A percentile compares a stretch with the other conserved stretches of the same genome.
Evolutionary conservation across 768 basidiomycete species (phyloP).

Genomic region (Panus rudis): DNA sequence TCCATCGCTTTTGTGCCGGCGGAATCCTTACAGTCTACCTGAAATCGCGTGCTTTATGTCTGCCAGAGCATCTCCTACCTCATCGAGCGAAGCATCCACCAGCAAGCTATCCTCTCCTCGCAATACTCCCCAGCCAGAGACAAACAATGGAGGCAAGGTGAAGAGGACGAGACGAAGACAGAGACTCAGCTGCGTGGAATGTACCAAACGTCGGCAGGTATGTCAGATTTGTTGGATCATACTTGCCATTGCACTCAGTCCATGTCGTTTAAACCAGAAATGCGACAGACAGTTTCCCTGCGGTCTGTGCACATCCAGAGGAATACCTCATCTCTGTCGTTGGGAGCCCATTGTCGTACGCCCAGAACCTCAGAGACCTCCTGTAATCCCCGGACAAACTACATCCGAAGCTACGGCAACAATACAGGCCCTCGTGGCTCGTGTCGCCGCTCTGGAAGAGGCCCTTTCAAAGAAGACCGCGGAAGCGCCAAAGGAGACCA

Average conservation of each 20-base stretch:
- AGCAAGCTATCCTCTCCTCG: too few relatives aligned
- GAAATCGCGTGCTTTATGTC: too few relatives aligned
- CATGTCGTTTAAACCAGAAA: slow-evolving; percentile 29
- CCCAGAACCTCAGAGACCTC: slow-evolving; percentile 21
- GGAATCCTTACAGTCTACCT: too few relatives aligned
- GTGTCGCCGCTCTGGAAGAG: slow-evolving; percentile 19
- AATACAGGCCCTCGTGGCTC: slow-evolving; percentile 16
- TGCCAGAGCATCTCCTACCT: too few relatives aligned
- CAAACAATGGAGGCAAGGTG: slow-evolving; percentile 25
- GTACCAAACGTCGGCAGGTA: slow-evolving; percentile 49
- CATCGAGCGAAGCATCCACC: too few relatives aligned
- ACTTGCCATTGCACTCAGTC: not conserved
- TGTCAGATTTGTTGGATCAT: slow-evolving; percentile 10
- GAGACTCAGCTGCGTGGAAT: slow-evolving; percentile 49
- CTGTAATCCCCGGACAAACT: slow-evolving; percentile 9
- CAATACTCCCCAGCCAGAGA: too few relatives aligned
- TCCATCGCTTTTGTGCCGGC: too few relatives aligned
- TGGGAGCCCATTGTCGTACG: slow-evolving; percentile 25
- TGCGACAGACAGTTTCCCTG: slow-evolving; percentile 32
- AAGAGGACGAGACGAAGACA: slow-evolving; percentile 46
- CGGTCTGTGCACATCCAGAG: slow-evolving; percentile 23
- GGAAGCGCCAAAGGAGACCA: slow-evolving; percentile 4
- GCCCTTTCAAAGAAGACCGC: slow-evolving; percentile 6
- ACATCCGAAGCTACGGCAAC: slow-evolving; percentile 10
- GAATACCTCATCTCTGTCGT: slow-evolving; percentile 22